Base-by-base conservation (phyloP, 2,329 filamentous ascomycete species). In the Raffaelea ambrosiae region DNA sequence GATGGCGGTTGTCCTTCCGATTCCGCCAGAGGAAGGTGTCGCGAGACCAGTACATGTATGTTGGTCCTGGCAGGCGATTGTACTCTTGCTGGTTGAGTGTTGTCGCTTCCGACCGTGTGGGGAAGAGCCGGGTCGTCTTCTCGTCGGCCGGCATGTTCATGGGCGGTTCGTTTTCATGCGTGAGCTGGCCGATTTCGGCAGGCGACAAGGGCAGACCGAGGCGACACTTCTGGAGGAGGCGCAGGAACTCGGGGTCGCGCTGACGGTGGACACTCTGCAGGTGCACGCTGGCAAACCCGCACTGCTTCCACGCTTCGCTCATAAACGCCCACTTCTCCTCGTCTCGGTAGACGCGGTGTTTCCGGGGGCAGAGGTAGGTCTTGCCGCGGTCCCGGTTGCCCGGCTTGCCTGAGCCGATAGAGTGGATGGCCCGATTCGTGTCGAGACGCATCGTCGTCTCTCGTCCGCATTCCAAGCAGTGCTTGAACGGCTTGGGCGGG, bases 251-350 rank as follows among this genome's bases (percentile, higher is more conserved):
- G 35, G 59, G 48, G 51, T 83, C 78, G 7, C 56, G 69, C 50
- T 84, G 79, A 4, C 80, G 71, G 55, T 80, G 76, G 4, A 83
- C 76, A 4, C 70, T 64, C 2, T 62, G 70, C 0, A 84, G 64
- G 9, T 77, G 66, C 2, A 81, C 62, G 48, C 77, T 67, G 2
- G 58, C 59, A 54, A 84, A 82, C 2, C 71, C 54, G 52, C 76
- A 76, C 40, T 73, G 62, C 13, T 63, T 50, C 81, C 80, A 84
- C 0, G 70, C 71, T 2, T 60, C 48, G 53, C 75, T 79, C 18
- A 67, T 63, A 53, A 84, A 84, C 0, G 79, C 79, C 74, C 77
- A 84, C 54, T 78, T 79, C 10, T 83, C 71, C 14, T 59, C 61
- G 21, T 77, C 70, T 4, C 55, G 49, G 47, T 66, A 77, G 0